Evolutionary conservation across 148 eudicot species (phyloP), one percentile per base, ranked within the genome.

Genomic region (Rhododendron molle): DNA sequence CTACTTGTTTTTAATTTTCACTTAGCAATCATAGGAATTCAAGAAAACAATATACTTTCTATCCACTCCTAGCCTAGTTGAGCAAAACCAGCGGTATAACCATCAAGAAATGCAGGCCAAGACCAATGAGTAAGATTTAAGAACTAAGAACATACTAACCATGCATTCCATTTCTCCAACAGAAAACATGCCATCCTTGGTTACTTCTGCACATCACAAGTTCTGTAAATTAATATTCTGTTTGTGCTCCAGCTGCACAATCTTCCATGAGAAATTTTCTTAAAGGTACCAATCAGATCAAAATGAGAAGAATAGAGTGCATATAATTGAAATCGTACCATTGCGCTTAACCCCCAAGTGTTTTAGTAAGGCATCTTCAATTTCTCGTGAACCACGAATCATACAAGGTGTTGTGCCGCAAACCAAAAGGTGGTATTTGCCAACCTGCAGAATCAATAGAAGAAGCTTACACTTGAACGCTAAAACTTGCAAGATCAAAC

Each of bases 101-200:
- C 83, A 83, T 26, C 34, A 78, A 54, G 60, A 69, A 1, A 28
- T 83, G 40, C 13, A 85, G 77, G 84, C 71, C 40, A 56, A 36
- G 46, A 21, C 21, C 46, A 40, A 36, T 44, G 76, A 58, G 40
- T 69, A 15, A 84, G n/a, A n/a, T n/a, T n/a, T n/a, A n/a, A n/a
- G 58, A 82, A 71, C 40, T 69, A 15, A 84, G 58, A 82, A 71
- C 40, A 78, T 81, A 87, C 92, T 92, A 71, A 94, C 99, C 98
- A 95, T 97, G 95, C 98, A 97, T 87, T 97, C 99, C 98, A 97
- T 97, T 90, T 97, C 98, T 88, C 99, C 99, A 84, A 97, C 98
- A 87, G 99, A 95, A 88, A 97, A 97, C 85, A 97, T 85, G 62
- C 98, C 99, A 89, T 95, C 99, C 88, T 95, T 95, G 52, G 98